phyloP scores from a whole-genome alignment of 805 yeast species.

The Myxozyma mucilagina region DNA sequence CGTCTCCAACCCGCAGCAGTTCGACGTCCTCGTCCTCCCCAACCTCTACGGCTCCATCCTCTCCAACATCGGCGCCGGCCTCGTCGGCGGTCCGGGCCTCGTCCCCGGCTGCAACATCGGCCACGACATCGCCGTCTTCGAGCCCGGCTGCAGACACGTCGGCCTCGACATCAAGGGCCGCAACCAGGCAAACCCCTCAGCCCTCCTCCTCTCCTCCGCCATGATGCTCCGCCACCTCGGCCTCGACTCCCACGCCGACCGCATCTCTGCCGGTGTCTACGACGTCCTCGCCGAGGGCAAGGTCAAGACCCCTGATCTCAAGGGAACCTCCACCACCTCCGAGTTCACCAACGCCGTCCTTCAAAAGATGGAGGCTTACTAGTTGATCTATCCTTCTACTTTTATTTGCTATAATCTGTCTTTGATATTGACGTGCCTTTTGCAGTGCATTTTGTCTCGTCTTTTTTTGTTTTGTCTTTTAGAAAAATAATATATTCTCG shows the following conservation, averaged over 20 bases:
- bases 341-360: constrained; percentile 93
- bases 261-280: constrained; percentile 85
- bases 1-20: constrained; percentile 96
- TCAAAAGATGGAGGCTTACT: constrained; percentile 31
- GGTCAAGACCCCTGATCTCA: constrained; percentile 83
- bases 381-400: neutral
- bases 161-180: constrained; percentile 95
- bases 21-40: constrained; percentile 96
- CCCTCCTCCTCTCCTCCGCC: constrained; percentile 87
- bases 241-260: constrained; percentile 77
- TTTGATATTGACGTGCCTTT: constrained; percentile 2
- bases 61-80: constrained; percentile 97
- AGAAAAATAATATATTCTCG: no score
- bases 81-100: constrained; percentile 96
- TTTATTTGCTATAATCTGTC: neutral
- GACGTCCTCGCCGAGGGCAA: constrained; percentile 87
- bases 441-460: constrained; percentile 4
- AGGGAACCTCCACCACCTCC: constrained; percentile 85
- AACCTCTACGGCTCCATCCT: constrained; percentile 96
- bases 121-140: constrained; percentile 95
- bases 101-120: constrained; percentile 99
- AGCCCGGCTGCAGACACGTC: constrained; percentile 97
- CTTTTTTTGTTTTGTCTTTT: neutral
- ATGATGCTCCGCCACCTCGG: constrained; percentile 96
- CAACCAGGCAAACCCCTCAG: constrained; percentile 96